phyloP scores from a whole-genome alignment of 176 grass and related monocot genomes.

The Saccharum officinarum region DNA sequence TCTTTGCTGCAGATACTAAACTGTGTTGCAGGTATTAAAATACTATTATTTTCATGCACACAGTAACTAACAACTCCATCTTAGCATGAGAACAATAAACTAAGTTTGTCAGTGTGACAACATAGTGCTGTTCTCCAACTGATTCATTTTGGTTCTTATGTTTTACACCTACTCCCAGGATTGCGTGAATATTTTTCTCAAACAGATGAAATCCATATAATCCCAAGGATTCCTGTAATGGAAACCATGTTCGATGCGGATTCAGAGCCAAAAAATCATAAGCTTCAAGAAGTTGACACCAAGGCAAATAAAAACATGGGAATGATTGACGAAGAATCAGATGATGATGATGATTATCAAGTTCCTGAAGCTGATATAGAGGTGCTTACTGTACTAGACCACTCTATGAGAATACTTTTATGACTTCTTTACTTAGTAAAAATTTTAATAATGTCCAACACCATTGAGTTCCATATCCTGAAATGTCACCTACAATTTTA shows the following conservation, averaged over 20 bases:
- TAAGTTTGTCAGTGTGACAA: not conserved
- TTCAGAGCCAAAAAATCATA: constrained; percentile 47
- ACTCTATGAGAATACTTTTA: not conserved
- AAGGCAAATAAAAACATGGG: constrained; percentile 43
- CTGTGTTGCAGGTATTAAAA: constrained; percentile 70
- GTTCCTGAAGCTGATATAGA: constrained; percentile 64
- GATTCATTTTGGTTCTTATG: not conserved
- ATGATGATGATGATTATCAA: constrained; percentile 93
- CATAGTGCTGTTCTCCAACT: not conserved
- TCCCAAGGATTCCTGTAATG: constrained; percentile 80
- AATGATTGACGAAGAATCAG: constrained; percentile 76
- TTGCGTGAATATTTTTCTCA: constrained; percentile 93
- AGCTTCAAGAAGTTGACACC: constrained; percentile 22
- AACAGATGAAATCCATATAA: constrained; percentile 74
- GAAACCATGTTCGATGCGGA: constrained; percentile 48
- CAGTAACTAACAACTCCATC: not conserved
- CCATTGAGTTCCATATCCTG: not conserved
- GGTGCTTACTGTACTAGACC: constrained; percentile 35
- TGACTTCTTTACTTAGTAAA: not conserved
- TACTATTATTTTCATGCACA: constrained; percentile 15
- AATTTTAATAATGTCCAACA: not conserved
- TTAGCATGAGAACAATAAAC: not conserved
- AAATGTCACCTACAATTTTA: not conserved
- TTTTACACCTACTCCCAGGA: constrained; percentile 43
- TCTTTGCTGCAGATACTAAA: constrained; percentile 88